Evolutionary conservation across 2,329 filamentous ascomycete genomes (phyloP).

Genomic region (Myotisia sp.): DNA sequence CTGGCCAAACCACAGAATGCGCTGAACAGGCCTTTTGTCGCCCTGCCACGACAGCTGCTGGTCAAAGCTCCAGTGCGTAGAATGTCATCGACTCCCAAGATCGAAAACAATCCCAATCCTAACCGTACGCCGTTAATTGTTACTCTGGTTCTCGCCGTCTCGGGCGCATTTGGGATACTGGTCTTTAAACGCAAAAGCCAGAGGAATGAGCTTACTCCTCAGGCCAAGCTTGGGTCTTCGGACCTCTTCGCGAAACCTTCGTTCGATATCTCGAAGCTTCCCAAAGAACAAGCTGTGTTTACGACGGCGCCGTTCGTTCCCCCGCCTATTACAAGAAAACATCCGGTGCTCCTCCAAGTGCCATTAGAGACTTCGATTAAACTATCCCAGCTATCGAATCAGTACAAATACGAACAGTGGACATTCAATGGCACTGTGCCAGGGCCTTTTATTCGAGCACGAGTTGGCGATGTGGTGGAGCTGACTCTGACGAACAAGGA

Average conservation of each 20-base stretch:
- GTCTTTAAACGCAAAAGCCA: conserved; percentile 1
- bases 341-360: conserved; percentile 21
- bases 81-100: conserved; percentile 6
- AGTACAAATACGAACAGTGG: conserved; percentile 25
- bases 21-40: no score
- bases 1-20: no score
- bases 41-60: no score
- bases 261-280: conserved; percentile 14
- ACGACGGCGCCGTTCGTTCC: conserved; percentile 21
- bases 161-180: not conserved
- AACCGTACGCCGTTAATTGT: conserved; percentile 5
- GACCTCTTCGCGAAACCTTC: conserved; percentile 5
- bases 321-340: conserved; percentile 19
- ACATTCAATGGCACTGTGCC: conserved; percentile 24
- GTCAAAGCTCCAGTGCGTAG: conserved; percentile 1
- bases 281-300: conserved; percentile 18
- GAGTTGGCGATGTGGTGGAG: conserved; percentile 23
- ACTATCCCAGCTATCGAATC: conserved; percentile 19
- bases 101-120: not conserved
- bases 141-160: conserved; percentile 1
- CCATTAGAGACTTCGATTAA: conserved; percentile 18
- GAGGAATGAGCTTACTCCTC: conserved; percentile 5
- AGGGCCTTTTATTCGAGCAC: conserved; percentile 24
- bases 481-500: conserved; percentile 23
- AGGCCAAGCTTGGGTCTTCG: conserved; percentile 2